phyloP scores from a whole-genome alignment of 2,329 filamentous ascomycete species.

The Talaromyces sp. region DNA sequence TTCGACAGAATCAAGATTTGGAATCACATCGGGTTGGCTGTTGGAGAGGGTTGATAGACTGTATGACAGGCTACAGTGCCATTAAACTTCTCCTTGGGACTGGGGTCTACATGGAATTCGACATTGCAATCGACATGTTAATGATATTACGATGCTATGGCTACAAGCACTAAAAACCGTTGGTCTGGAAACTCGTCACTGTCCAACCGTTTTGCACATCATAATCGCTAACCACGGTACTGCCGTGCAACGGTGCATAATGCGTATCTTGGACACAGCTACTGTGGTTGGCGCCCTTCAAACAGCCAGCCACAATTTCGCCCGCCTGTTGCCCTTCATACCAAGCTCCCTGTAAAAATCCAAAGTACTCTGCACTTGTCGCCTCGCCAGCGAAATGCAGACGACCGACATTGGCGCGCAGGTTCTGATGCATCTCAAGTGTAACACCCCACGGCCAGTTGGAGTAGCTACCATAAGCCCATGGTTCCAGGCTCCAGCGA shows the following conservation, averaged over 20 bases:
- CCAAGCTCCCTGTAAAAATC: slow-evolving; percentile 60
- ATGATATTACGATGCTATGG: not conserved
- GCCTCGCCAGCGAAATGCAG: slow-evolving; percentile 64
- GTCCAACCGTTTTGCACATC: slow-evolving; percentile 10
- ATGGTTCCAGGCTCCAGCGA: slow-evolving; percentile 49
- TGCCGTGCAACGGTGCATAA: slow-evolving; percentile 7
- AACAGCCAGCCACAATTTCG: slow-evolving; percentile 5
- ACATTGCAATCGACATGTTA: not conserved
- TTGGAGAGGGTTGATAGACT: not conserved
- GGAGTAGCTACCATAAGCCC: slow-evolving; percentile 58
- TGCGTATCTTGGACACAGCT: slow-evolving; percentile 3
- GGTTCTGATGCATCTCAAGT: slow-evolving; percentile 61
- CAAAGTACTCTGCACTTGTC: slow-evolving; percentile 58
- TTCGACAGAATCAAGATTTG: not conserved
- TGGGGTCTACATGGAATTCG: not conserved
- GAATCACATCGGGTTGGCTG: not conserved
- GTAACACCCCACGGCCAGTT: slow-evolving; percentile 63
- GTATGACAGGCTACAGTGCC: not conserved
- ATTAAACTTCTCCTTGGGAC: not conserved
- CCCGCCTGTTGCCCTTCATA: slow-evolving; percentile 52
- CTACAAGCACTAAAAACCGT: not conserved
- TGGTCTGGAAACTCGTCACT: slow-evolving; percentile 9
- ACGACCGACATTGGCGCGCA: slow-evolving; percentile 58
- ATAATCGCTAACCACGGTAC: slow-evolving; percentile 2
- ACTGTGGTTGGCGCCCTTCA: not conserved